Conservation (phyloP, 345 rosid species). For the Linum usitatissimum region DNA sequence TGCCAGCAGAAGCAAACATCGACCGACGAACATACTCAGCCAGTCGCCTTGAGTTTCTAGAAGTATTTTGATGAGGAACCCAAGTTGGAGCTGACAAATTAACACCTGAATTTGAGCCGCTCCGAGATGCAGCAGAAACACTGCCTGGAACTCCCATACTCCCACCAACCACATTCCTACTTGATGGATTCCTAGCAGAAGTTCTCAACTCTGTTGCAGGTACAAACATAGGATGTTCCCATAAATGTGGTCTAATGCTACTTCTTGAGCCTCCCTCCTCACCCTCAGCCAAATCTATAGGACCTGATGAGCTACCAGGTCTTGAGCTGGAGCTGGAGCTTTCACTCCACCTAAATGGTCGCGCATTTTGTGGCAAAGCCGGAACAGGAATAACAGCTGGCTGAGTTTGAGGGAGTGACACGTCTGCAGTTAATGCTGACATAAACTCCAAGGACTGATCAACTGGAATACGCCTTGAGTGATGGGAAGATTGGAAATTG, state of each 20-base stretch:
- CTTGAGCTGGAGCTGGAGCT: slow-evolving; percentile 30
- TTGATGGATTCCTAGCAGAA: slow-evolving; percentile 25
- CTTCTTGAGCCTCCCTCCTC: slow-evolving; percentile 41
- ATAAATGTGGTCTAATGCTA: slow-evolving; percentile 21
- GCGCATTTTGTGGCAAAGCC: slow-evolving; percentile 37
- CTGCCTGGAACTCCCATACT: slow-evolving; percentile 26
- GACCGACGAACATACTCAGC: slow-evolving; percentile 67
- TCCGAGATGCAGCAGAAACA: slow-evolving; percentile 38
- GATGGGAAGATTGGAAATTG: slow-evolving; percentile 28
- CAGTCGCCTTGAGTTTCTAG: slow-evolving; percentile 46
- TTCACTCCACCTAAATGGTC: slow-evolving; percentile 43
- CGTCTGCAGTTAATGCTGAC: slow-evolving; percentile 27
- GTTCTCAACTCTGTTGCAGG: slow-evolving; percentile 40
- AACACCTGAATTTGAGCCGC: slow-evolving; percentile 32
- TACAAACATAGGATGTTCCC: slow-evolving; percentile 42
- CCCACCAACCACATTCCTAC: slow-evolving; percentile 24
- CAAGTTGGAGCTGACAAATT: slow-evolving; percentile 37
- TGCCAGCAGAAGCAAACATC: slow-evolving; percentile 37
- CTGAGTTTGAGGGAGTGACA: slow-evolving; percentile 24
- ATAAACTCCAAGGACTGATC: slow-evolving; percentile 41
- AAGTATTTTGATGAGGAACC: slow-evolving; percentile 41
- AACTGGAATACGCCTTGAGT: slow-evolving; percentile 30
- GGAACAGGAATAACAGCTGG: slow-evolving; percentile 36
- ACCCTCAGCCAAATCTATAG: slow-evolving; percentile 30
- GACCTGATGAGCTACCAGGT: slow-evolving; percentile 26